Conservation (phyloP, 1,139 yeast genomes). For the Barnettozyma hawaiiensis region DNA sequence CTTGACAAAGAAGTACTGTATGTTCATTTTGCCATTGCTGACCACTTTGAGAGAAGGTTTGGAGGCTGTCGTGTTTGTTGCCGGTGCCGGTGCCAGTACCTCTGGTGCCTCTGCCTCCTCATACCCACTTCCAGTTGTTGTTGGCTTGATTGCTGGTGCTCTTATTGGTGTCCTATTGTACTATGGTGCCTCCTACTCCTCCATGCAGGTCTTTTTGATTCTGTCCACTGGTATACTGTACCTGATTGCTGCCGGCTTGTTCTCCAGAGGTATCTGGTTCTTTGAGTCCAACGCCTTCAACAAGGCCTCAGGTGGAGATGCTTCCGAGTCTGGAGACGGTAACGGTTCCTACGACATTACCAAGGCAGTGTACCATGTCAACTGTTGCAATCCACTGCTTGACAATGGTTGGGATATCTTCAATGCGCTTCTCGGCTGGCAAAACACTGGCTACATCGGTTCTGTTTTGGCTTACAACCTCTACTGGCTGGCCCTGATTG, state of each 20-base stretch:
- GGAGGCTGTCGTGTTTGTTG: constrained; percentile 87
- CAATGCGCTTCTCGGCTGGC: constrained; percentile 86
- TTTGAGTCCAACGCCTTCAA: constrained; percentile 64
- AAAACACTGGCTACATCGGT: constrained; percentile 85
- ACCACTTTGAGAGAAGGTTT: constrained; percentile 87
- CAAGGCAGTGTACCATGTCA: constrained; percentile 84
- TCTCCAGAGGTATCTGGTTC: constrained; percentile 87
- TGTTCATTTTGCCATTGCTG: constrained; percentile 74
- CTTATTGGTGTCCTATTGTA: constrained; percentile 62
- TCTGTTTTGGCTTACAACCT: constrained; percentile 78
- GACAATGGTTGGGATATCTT: constrained; percentile 94
- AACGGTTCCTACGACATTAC: constrained; percentile 84
- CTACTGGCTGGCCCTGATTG: constrained; percentile 69
- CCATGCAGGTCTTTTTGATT: constrained; percentile 75
- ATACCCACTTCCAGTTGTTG: constrained; percentile 78
- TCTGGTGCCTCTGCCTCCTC: constrained; percentile 49
- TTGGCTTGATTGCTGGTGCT: constrained; percentile 72
- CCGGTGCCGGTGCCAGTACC: constrained; percentile 73
- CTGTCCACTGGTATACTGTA: constrained; percentile 78
- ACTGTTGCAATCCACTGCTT: constrained; percentile 85
- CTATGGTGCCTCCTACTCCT: constrained; percentile 66
- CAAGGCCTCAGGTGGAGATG: constrained; percentile 76
- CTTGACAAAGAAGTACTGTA: constrained; percentile 55
- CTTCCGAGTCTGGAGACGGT: constrained; percentile 83
- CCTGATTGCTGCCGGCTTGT: constrained; percentile 81